Percentiles rank a stretch among this genome's conserved stretches.
These are phyloP conservation scores for Zoysia japonica DNA, from an alignment of 176 grass and related monocot species.

Conservation along the genomic window DNA sequence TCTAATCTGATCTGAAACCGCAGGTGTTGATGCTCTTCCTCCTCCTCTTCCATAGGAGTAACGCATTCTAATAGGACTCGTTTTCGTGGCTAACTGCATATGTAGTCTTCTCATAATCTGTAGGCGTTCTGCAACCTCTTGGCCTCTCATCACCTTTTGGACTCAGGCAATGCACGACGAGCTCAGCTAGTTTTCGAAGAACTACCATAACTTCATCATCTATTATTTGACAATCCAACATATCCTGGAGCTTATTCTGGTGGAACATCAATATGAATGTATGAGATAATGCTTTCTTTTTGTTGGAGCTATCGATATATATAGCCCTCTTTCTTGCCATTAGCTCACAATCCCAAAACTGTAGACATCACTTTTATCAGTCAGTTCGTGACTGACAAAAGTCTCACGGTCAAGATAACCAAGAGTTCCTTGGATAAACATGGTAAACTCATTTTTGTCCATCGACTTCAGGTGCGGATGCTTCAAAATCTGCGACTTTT, in stretches of 20 bases:
- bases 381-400: constrained; percentile 60
- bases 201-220: constrained; percentile 31
- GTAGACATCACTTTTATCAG: constrained; percentile 80
- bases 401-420: constrained; percentile 71
- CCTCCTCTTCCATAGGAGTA: not conserved
- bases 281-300: constrained; percentile 20
- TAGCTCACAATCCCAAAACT: constrained; percentile 69
- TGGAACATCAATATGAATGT: constrained; percentile 14
- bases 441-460: constrained; percentile 55
- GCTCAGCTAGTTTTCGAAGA: constrained; percentile 21
- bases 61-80: not conserved
- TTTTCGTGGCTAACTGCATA: not conserved
- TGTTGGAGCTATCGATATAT: constrained; percentile 22
- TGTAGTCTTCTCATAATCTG: constrained; percentile 21
- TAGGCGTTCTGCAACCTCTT: constrained; percentile 24
- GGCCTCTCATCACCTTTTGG: constrained; percentile 26
- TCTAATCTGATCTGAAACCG: not conserved
- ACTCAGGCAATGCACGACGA: not conserved
- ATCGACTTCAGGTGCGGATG: constrained; percentile 54
- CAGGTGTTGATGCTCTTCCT: not conserved
- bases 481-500: constrained; percentile 63
- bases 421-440: constrained; percentile 68
- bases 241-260: constrained; percentile 18
- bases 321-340: constrained; percentile 63
- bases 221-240: constrained; percentile 24